These are phyloP conservation scores for Circinella umbellata DNA, from an alignment of 371 early-diverging fungal species.

Conservation along the genomic window DNA sequence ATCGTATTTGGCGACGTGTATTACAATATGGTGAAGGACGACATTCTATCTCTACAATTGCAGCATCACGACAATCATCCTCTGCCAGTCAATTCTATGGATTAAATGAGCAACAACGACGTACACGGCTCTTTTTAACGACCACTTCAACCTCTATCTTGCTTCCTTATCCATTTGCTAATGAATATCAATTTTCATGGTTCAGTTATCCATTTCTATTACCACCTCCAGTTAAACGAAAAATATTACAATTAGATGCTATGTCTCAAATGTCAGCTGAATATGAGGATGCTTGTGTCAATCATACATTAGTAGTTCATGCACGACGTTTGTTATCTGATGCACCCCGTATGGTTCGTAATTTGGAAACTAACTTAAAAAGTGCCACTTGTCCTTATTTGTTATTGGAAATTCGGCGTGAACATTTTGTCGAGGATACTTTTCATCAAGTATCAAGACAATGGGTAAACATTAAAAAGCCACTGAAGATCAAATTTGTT, in stretches of 20 bases:
- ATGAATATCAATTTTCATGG: slow-evolving; percentile 68
- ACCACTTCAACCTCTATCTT: slow-evolving; percentile 36
- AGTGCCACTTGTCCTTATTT: slow-evolving; percentile 78
- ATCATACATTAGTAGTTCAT: slow-evolving; percentile 72
- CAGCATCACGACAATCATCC: slow-evolving; percentile 22
- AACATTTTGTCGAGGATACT: slow-evolving; percentile 70
- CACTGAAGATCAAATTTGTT: slow-evolving; percentile 82
- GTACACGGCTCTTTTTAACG: slow-evolving; percentile 42
- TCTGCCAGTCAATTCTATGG: slow-evolving; percentile 19
- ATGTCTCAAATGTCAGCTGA: slow-evolving; percentile 84
- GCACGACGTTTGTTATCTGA: slow-evolving; percentile 73
- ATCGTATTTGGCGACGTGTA: slow-evolving; percentile 68
- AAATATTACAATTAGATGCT: slow-evolving; percentile 81
- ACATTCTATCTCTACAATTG: slow-evolving; percentile 33
- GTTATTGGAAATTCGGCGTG: slow-evolving; percentile 76
- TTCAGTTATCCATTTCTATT: slow-evolving; percentile 79
- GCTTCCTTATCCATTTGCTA: slow-evolving; percentile 45
- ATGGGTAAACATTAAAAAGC: slow-evolving; percentile 74
- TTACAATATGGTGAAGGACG: slow-evolving; percentile 48
- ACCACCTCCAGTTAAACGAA: slow-evolving; percentile 75
- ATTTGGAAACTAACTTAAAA: slow-evolving; percentile 40
- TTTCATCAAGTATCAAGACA: slow-evolving; percentile 65
- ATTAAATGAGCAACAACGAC: slow-evolving; percentile 40
- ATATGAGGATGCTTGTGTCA: slow-evolving; percentile 85
- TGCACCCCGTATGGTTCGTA: slow-evolving; percentile 47